These are phyloP conservation scores for Suillus ampliporus DNA, from an alignment of 768 basidiomycete genomes.

Conservation along the genomic window DNA sequence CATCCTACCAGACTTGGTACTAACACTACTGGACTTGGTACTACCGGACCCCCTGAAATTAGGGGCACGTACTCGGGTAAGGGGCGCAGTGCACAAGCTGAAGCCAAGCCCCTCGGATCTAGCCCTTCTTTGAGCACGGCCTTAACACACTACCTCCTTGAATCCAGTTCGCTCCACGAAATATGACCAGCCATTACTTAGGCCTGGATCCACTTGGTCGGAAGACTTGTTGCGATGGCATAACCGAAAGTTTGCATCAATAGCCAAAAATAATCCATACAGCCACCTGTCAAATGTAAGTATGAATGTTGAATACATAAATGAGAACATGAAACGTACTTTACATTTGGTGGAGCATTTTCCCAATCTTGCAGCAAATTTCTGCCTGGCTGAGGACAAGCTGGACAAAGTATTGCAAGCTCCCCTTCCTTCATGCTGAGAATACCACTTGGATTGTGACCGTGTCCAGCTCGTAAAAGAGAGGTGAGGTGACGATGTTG, in stretches of 20 bases:
- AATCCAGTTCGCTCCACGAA: constrained; percentile 27
- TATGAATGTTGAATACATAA: background rate
- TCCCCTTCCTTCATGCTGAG: background rate
- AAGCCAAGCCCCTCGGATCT: no score
- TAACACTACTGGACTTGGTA: no score
- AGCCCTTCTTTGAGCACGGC: no score
- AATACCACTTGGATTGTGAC: background rate
- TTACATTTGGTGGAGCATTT: background rate
- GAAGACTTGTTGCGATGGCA: no score
- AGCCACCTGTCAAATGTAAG: background rate
- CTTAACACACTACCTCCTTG: constrained; percentile 20
- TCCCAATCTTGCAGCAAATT: background rate
- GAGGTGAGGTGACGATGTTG: background rate
- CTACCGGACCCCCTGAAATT: no score
- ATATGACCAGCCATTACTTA: constrained; percentile 26
- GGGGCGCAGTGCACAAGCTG: no score
- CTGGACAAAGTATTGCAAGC: background rate
- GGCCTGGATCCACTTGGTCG: background rate
- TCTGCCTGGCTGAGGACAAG: background rate
- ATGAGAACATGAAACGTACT: background rate
- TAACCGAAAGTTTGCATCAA: no score
- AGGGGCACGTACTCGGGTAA: no score
- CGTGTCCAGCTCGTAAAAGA: background rate
- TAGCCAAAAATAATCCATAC: background rate
- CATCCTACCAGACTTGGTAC: no score